Evolutionary conservation across 148 eudicot genomes (phyloP).

Genomic region (Suaeda aralocaspica): DNA sequence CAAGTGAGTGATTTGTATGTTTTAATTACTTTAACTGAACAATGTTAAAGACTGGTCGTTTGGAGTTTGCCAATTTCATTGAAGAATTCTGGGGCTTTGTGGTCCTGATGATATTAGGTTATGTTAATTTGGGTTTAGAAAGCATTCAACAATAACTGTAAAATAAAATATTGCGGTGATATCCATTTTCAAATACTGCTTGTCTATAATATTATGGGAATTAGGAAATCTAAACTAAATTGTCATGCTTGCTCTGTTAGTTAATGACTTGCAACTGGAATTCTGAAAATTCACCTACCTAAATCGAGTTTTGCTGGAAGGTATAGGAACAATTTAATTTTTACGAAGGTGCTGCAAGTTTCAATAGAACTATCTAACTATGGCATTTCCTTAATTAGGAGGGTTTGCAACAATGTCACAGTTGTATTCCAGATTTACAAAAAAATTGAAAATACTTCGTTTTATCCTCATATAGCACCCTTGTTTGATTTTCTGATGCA

Average conservation of each 20-base stretch:
- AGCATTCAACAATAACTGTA: no score
- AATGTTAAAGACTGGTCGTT: background rate
- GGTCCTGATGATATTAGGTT: no score
- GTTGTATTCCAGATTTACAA: background rate
- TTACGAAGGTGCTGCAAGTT: no score
- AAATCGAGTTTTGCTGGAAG: background rate
- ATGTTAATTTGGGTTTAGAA: no score
- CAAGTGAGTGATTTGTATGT: constrained; percentile 48
- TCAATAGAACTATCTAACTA: no score
- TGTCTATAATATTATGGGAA: no score
- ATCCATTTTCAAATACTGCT: no score
- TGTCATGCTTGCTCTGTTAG: background rate
- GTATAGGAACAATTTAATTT: no score
- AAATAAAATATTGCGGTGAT: no score
- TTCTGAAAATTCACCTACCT: background rate
- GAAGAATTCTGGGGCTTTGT: background rate
- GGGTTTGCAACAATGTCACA: background rate
- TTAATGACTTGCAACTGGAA: background rate
- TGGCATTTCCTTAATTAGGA: constrained; percentile 1
- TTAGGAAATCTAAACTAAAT: background rate
- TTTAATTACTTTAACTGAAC: background rate
- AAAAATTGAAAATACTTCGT: background rate
- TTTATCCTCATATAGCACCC: background rate
- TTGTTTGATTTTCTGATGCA: constrained; percentile 21
- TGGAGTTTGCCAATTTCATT: background rate